Conservation (phyloP, 495 filamentous ascomycete species). For the Xylaria intraflava region DNA sequence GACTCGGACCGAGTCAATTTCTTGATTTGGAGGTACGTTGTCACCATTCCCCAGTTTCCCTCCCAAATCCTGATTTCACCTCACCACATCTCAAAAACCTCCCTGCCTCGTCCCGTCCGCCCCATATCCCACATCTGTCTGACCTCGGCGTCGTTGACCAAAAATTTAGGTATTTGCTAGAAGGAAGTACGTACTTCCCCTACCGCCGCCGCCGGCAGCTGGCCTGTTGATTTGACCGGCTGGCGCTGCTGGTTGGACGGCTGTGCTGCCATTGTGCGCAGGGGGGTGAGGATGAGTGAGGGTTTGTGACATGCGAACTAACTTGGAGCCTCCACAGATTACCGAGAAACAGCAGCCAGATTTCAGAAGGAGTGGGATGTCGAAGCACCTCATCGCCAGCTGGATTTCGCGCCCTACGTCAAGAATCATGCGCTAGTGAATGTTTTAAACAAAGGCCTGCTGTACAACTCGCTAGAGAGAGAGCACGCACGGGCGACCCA, state of each 20-base stretch:
- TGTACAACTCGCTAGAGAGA: slow-evolving; percentile 58
- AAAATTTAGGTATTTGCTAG: slow-evolving; percentile 69
- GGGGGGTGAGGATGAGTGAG: neutral
- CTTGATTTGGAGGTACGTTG: slow-evolving; percentile 91
- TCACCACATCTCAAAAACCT: slow-evolving; percentile 21
- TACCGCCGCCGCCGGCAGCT: neutral
- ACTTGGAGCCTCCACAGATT: slow-evolving; percentile 42
- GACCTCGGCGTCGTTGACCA: slow-evolving; percentile 28
- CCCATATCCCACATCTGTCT: slow-evolving; percentile 12
- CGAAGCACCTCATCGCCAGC: slow-evolving; percentile 58
- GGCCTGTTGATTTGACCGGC: slow-evolving; percentile 2
- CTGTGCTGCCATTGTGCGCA: slow-evolving; percentile 11
- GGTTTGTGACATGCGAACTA: slow-evolving; percentile 22
- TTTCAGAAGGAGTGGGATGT: slow-evolving; percentile 76
- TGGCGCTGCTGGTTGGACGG: slow-evolving; percentile 5
- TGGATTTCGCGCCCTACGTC: slow-evolving; percentile 71
- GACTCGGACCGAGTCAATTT: slow-evolving; percentile 96
- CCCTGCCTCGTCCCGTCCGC: neutral
- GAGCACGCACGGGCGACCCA: slow-evolving; percentile 52
- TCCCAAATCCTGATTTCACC: slow-evolving; percentile 27
- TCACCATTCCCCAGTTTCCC: slow-evolving; percentile 10
- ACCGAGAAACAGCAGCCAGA: slow-evolving; percentile 67
- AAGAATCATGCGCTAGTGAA: slow-evolving; percentile 67
- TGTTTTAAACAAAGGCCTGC: slow-evolving; percentile 69
- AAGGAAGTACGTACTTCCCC: slow-evolving; percentile 64